These are phyloP conservation scores for Lophiostoma macrostomum DNA, from an alignment of 495 filamentous ascomycete genomes.

Conservation along the genomic window DNA sequence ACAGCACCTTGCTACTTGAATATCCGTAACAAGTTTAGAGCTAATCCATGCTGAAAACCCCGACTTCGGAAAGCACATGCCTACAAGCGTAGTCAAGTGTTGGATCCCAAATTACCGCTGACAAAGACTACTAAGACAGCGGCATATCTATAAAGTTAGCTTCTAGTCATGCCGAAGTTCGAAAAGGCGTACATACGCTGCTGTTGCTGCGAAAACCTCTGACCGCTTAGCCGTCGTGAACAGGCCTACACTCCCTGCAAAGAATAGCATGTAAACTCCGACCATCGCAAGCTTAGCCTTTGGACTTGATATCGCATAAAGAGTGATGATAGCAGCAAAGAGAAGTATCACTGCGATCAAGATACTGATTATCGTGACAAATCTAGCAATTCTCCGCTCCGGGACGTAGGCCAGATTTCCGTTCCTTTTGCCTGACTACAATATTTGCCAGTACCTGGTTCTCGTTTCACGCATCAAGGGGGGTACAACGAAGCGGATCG, in stretches of 20 bases:
- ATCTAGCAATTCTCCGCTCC: no score
- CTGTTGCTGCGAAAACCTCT: neutral
- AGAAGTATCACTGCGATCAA: neutral
- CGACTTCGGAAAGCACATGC: no score
- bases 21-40: no score
- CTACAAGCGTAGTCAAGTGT: neutral
- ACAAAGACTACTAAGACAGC: conserved; percentile 1
- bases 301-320: neutral
- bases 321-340: neutral
- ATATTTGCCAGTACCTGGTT: no score
- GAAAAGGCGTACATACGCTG: neutral
- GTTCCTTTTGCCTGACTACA: no score
- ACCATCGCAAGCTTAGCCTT: neutral
- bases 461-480: no score
- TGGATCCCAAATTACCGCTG: neutral
- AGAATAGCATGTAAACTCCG: neutral
- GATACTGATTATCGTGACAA: neutral
- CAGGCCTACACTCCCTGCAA: neutral
- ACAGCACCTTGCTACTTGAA: no score
- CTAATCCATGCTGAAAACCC: no score
- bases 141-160: neutral
- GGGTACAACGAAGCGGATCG: no score
- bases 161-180: neutral
- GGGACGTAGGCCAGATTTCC: no score
- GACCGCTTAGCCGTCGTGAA: neutral